Conservation (phyloP, 2,329 filamentous ascomycete species). For the Apiospora sp. region DNA sequence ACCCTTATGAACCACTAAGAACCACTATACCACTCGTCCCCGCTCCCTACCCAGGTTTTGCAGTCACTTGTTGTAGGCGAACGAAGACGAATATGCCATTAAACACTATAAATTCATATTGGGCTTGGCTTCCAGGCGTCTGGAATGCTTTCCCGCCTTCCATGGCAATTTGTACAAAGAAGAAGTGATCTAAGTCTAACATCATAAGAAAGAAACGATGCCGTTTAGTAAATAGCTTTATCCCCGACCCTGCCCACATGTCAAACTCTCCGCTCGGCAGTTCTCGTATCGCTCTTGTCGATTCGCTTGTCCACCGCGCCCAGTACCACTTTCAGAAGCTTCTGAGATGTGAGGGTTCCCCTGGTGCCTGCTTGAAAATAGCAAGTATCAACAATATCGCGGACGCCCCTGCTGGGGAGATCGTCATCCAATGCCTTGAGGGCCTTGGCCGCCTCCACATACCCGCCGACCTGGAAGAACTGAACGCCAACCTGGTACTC, state of each 20-base stretch:
- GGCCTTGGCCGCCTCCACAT: conserved; percentile 67
- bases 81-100: too few species aligned
- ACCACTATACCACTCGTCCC: neutral
- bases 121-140: neutral
- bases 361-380: conserved; percentile 68
- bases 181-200: neutral
- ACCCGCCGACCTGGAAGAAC: conserved; percentile 92
- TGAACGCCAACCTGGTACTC: conserved; percentile 89
- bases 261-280: neutral
- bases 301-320: conserved; percentile 76
- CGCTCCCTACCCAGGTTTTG: too few species aligned
- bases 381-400: conserved; percentile 94
- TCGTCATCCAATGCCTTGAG: conserved; percentile 80
- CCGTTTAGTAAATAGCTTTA: neutral
- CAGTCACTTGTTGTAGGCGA: neutral
- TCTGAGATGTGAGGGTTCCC: conserved; percentile 66
- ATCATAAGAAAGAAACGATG: neutral
- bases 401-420: conserved; percentile 63
- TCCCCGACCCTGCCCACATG: neutral
- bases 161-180: neutral
- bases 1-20: neutral
- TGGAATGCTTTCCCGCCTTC: too few species aligned
- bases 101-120: neutral
- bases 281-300: conserved; percentile 52
- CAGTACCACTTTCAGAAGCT: conserved; percentile 82